These are phyloP conservation scores for Boletales sp. DNA, from an alignment of 768 basidiomycete species.

Conservation along the genomic window DNA sequence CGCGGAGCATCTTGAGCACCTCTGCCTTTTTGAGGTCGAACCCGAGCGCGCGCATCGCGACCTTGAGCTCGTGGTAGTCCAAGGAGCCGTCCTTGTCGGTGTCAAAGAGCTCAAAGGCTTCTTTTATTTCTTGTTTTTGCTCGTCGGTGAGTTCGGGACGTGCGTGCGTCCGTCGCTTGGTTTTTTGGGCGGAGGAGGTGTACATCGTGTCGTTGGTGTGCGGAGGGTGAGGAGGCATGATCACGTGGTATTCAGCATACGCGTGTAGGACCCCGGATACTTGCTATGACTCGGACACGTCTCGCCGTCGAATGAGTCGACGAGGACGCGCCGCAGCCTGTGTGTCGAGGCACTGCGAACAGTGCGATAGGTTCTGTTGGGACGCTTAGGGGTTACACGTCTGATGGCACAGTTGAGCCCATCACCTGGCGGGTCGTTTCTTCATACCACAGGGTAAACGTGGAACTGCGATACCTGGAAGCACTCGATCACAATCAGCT, in stretches of 20 bases:
- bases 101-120: constrained; percentile 98
- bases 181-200: constrained; percentile 63
- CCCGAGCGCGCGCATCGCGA: constrained; percentile 96
- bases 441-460: too few relatives aligned
- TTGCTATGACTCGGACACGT: too few relatives aligned
- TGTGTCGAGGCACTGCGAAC: too few relatives aligned
- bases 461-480: too few relatives aligned
- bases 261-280: constrained; percentile 30
- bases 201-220: constrained; percentile 38
- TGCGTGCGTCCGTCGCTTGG: constrained; percentile 67
- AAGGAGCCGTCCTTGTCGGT: constrained; percentile 95
- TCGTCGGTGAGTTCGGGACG: constrained; percentile 86
- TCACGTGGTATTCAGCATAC: constrained; percentile 7
- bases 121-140: constrained; percentile 94
- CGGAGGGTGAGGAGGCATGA: too few relatives aligned
- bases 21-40: constrained; percentile 99
- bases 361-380: too few relatives aligned
- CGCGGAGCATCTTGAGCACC: constrained; percentile 89
- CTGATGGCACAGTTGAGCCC: too few relatives aligned
- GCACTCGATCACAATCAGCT: too few relatives aligned
- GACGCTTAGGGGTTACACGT: too few relatives aligned
- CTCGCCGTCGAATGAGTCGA: too few relatives aligned
- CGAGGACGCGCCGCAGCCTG: too few relatives aligned
- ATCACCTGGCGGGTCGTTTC: too few relatives aligned
- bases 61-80: constrained; percentile 99